Percentiles rank a stretch among this genome's conserved stretches.
phyloP scores from a whole-genome alignment of 148 eudicot genomes.

The Dianthus caryophyllus region DNA sequence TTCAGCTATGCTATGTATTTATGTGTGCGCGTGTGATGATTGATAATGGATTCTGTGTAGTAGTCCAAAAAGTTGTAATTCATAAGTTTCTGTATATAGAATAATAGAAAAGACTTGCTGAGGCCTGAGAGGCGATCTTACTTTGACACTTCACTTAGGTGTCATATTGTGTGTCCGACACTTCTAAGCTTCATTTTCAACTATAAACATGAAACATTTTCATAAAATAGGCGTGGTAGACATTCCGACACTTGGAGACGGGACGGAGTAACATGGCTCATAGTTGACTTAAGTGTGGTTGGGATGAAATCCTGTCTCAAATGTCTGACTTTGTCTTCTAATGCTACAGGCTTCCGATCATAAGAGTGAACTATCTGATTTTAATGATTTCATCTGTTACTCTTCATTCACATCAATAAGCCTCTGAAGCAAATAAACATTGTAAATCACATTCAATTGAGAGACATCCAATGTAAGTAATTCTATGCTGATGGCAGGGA shows the following conservation, averaged over 20 bases:
- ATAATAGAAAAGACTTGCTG: too few relatives aligned
- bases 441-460: not conserved
- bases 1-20: not conserved
- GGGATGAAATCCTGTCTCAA: not conserved
- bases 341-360: too few relatives aligned
- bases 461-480: slow-evolving; percentile 5
- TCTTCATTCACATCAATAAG: not conserved
- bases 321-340: not conserved
- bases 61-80: not conserved
- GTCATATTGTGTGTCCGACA: too few relatives aligned
- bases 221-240: too few relatives aligned
- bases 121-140: too few relatives aligned
- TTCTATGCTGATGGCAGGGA: slow-evolving; percentile 54
- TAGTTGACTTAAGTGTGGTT: not conserved
- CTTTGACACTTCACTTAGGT: too few relatives aligned
- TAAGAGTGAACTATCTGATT: not conserved
- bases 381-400: not conserved
- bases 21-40: not conserved
- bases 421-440: not conserved
- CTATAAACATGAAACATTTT: too few relatives aligned
- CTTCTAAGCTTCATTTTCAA: too few relatives aligned
- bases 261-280: not conserved
- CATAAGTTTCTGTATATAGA: not conserved
- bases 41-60: not conserved
- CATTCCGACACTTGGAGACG: too few relatives aligned